Percentiles rank a stretch among this genome's conserved stretches.
phyloP scores from a whole-genome alignment of 225 moss, liverwort and hornwort genomes.

The Straminergon stramineum region DNA sequence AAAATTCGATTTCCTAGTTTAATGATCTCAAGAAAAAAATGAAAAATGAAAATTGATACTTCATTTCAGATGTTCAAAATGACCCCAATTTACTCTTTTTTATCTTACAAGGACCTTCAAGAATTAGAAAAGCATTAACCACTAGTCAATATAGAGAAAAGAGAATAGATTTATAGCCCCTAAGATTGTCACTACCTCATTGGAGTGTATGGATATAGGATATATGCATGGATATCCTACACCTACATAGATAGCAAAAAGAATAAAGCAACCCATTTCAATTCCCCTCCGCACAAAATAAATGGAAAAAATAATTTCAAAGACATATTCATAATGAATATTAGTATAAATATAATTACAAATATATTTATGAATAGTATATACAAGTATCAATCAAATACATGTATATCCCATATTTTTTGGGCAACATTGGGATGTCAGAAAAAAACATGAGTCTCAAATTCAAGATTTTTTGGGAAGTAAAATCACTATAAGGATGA shows the following conservation, averaged over 20 bases:
- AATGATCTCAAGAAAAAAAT: background rate
- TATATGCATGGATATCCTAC: no score
- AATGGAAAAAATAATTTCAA: background rate
- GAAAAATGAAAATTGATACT: background rate
- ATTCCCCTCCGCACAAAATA: background rate
- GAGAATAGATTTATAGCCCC: background rate
- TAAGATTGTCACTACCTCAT: no score
- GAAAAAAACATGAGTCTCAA: no score
- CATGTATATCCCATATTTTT: no score
- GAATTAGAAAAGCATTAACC: no score
- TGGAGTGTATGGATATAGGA: background rate
- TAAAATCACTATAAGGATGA: no score
- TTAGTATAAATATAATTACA: background rate
- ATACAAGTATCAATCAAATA: no score
- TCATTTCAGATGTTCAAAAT: background rate
- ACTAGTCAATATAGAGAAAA: background rate
- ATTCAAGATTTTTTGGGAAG: no score
- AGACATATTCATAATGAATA: background rate
- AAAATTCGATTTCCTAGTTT: background rate
- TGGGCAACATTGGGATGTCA: no score
- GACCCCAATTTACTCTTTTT: background rate
- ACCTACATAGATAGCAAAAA: background rate
- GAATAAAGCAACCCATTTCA: background rate
- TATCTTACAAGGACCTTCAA: background rate
- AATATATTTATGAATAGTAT: no score